Conservation (phyloP, 169 alveolate genomes). For the Eimeria zaria region DNA sequence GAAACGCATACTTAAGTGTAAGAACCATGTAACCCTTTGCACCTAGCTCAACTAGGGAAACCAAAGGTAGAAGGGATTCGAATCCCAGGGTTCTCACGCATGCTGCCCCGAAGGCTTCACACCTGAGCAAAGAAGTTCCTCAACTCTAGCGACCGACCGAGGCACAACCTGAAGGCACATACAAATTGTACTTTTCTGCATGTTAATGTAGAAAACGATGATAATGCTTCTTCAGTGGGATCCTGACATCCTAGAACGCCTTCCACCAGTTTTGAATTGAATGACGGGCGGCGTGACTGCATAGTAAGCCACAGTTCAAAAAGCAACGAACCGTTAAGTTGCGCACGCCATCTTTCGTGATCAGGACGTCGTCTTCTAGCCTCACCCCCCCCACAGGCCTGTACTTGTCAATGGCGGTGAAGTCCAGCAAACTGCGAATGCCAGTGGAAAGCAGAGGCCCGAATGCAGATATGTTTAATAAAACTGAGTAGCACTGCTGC, state of each 20-base stretch:
- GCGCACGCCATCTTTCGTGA: slow-evolving; percentile 90
- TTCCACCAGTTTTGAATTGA: not conserved
- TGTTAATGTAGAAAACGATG: not conserved
- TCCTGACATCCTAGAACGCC: not conserved
- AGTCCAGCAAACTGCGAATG: slow-evolving; percentile 66
- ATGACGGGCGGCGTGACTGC: not conserved
- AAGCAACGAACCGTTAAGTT: slow-evolving; percentile 86
- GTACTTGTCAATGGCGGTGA: slow-evolving; percentile 89
- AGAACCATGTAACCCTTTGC: not conserved
- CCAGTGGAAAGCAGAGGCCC: not conserved
- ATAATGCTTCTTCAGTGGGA: not conserved
- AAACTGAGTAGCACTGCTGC: not conserved
- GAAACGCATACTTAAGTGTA: not conserved
- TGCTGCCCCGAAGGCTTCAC: slow-evolving; percentile 1
- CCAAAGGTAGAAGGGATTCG: not conserved
- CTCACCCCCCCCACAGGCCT: slow-evolving; percentile 94
- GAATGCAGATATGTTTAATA: not conserved
- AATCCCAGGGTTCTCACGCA: not conserved
- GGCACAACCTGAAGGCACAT: slow-evolving; percentile 78
- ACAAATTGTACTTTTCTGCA: not conserved
- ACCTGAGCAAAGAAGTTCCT: slow-evolving; percentile 59
- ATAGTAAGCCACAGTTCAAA: not conserved
- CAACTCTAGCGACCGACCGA: slow-evolving; percentile 71
- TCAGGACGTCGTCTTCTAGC: slow-evolving; percentile 94
- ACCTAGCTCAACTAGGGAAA: not conserved